Evolutionary conservation across 1,139 yeast genomes (phyloP).

Genomic region (Hyphopichia burtonii): DNA sequence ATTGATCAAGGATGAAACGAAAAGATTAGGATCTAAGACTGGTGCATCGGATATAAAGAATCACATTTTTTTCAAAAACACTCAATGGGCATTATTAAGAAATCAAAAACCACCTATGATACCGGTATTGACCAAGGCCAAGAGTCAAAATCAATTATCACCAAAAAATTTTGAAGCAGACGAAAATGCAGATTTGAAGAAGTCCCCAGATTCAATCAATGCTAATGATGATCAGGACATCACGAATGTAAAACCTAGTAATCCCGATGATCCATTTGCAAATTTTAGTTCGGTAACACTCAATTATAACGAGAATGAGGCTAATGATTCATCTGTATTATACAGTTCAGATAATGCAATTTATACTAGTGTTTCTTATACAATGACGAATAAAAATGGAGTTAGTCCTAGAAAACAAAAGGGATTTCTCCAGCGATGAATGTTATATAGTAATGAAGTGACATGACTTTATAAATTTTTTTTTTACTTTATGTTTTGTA

Average conservation of each 20-base stretch:
- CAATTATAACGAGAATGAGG: conserved; percentile 61
- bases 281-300: conserved; percentile 87
- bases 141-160: conserved; percentile 17
- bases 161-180: conserved; percentile 12
- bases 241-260: conserved; percentile 3
- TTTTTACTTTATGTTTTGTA: background rate
- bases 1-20: conserved; percentile 82
- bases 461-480: background rate
- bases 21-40: conserved; percentile 83
- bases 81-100: conserved; percentile 93
- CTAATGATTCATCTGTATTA: conserved; percentile 38
- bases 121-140: conserved; percentile 72
- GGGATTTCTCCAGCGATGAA: conserved; percentile 26
- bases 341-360: conserved; percentile 55
- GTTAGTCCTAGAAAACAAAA: conserved; percentile 32
- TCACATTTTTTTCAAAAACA: conserved; percentile 85
- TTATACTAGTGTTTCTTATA: conserved; percentile 67
- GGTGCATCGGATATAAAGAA: conserved; percentile 94
- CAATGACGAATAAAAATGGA: conserved; percentile 38
- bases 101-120: conserved; percentile 94
- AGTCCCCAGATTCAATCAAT: conserved; percentile 3
- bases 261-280: conserved; percentile 71
- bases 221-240: background rate
- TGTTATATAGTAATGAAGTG: background rate
- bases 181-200: conserved; percentile 11